phyloP scores from a whole-genome alignment of 805 yeast genomes.

The Saturnispora zaruensis region DNA sequence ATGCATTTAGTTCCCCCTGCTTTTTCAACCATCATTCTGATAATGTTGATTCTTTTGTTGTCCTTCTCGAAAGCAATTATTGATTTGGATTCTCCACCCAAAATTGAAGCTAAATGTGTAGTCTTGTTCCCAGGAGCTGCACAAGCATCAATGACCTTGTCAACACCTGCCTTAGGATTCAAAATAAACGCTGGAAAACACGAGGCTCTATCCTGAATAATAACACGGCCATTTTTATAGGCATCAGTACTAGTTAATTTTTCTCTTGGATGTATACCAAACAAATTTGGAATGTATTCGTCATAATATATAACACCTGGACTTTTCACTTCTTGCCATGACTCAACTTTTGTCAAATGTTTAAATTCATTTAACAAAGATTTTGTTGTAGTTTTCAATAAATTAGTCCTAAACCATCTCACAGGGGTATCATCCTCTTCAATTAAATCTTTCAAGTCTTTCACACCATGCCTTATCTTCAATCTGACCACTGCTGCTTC shows the following conservation, averaged over 20 bases:
- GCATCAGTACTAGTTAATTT: conserved; percentile 58
- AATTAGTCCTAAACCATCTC: conserved; percentile 73
- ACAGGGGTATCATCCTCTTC: conserved; percentile 62
- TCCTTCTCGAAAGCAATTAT: conserved; percentile 88
- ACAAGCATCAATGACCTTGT: conserved; percentile 78
- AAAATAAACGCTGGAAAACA: conserved; percentile 91
- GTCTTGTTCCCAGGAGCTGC: conserved; percentile 99
- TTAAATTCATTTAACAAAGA: conserved; percentile 34
- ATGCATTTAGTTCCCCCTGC: conserved; percentile 57
- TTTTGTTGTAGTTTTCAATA: conserved; percentile 40
- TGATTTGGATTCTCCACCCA: conserved; percentile 34
- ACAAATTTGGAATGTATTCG: conserved; percentile 62
- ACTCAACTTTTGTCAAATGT: conserved; percentile 38
- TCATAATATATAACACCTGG: conserved; percentile 63
- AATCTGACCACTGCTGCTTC: conserved; percentile 75
- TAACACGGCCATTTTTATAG: conserved; percentile 67
- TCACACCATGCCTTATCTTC: conserved; percentile 63
- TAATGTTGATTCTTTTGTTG: conserved; percentile 54
- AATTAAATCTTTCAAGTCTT: conserved; percentile 42
- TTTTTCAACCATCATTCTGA: conserved; percentile 66
- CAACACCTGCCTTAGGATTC: conserved; percentile 46
- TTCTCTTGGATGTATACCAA: conserved; percentile 74
- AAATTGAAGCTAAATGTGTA: conserved; percentile 73
- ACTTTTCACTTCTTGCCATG: conserved; percentile 33
- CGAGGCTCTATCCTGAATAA: conserved; percentile 93